phyloP scores from a whole-genome alignment of 768 basidiomycete genomes.

The Trametes villosa region DNA sequence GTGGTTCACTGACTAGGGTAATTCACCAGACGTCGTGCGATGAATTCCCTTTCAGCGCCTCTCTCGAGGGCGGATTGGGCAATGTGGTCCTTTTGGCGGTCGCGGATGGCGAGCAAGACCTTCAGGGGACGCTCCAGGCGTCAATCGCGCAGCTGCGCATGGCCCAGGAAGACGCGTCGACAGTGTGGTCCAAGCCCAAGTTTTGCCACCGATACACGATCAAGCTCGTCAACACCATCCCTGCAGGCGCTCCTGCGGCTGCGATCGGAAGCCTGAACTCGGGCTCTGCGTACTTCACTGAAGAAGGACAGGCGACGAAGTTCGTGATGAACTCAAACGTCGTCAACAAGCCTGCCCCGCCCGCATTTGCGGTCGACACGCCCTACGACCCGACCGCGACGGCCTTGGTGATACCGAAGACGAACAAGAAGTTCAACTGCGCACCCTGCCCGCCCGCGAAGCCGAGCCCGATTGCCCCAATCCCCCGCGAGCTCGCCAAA shows the following conservation, averaged over 20 bases:
- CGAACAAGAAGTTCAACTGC: too few relatives aligned
- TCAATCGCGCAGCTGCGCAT: background rate
- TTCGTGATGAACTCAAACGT: background rate
- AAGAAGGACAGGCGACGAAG: background rate
- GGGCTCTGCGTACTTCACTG: slow-evolving; percentile 3
- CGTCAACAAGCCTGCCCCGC: background rate
- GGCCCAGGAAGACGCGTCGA: background rate
- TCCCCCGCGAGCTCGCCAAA: background rate
- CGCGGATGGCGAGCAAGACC: background rate
- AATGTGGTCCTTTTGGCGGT: background rate
- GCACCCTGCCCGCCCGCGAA: too few relatives aligned
- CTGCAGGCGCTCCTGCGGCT: background rate
- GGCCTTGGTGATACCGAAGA: background rate
- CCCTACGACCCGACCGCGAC: background rate
- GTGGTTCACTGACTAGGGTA: background rate
- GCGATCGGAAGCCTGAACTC: slow-evolving; percentile 7
- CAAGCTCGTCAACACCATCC: background rate
- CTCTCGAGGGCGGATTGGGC: slow-evolving; percentile 1
- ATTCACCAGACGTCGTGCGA: slow-evolving; percentile 5
- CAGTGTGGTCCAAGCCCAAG: background rate
- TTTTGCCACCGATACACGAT: slow-evolving; percentile 5
- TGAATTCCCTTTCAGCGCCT: slow-evolving; percentile 14
- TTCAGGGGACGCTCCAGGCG: slow-evolving; percentile 2
- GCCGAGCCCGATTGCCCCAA: background rate
- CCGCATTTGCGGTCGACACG: background rate